These are phyloP conservation scores for Fonsecaea multimorphosa DNA, from an alignment of 2,329 filamentous ascomycete genomes.

Conservation along the genomic window DNA sequence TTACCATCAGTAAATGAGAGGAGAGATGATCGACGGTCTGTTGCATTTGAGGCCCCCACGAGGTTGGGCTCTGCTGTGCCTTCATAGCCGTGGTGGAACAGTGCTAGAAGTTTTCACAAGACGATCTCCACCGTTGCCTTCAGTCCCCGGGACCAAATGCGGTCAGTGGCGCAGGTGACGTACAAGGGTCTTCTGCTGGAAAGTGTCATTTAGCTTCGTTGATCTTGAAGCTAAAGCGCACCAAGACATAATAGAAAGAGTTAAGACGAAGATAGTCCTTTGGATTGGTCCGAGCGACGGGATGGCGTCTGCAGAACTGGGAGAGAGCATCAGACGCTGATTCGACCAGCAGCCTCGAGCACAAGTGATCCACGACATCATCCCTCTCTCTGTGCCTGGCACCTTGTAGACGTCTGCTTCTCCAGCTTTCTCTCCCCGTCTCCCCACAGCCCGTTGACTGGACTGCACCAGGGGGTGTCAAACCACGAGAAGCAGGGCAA, in stretches of 20 bases:
- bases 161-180: conserved; percentile 27
- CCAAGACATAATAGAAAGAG: background rate
- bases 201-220: background rate
- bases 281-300: background rate
- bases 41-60: conserved; percentile 24
- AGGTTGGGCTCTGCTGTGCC: background rate
- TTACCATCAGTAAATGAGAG: conserved; percentile 6
- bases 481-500: conserved; percentile 13
- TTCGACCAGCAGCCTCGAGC: conserved; percentile 10
- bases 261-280: background rate
- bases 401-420: background rate
- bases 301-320: background rate
- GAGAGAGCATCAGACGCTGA: conserved; percentile 7
- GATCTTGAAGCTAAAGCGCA: background rate
- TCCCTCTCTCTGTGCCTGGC: background rate
- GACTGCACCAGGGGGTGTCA: background rate
- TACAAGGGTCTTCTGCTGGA: background rate
- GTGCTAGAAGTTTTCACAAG: background rate
- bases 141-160: background rate
- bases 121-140: background rate
- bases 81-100: conserved; percentile 13
- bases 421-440: conserved; percentile 1
- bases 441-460: background rate
- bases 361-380: background rate
- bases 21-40: conserved; percentile 17